Conservation (phyloP, 768 basidiomycete species). For the Lyophyllum decastes region DNA sequence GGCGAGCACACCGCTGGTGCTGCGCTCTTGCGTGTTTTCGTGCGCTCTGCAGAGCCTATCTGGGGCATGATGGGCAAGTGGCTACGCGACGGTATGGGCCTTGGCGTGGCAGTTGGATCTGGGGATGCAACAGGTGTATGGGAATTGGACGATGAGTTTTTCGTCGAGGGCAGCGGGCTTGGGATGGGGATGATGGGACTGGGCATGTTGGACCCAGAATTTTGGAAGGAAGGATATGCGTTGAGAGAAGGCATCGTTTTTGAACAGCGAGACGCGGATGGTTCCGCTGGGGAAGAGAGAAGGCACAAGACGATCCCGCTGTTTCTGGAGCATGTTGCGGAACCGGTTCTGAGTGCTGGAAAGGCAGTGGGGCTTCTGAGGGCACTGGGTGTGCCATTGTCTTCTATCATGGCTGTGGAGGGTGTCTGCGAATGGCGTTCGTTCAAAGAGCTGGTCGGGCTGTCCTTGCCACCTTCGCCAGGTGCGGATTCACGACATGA, state of each 20-base stretch:
- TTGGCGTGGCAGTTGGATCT: conserved; percentile 35
- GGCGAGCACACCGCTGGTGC: conserved; percentile 55
- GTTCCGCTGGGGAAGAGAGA: conserved; percentile 8
- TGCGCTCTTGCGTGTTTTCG: conserved; percentile 64
- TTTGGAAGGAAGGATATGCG: conserved; percentile 76
- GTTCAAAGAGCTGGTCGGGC: conserved; percentile 40
- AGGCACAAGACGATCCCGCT: conserved; percentile 46
- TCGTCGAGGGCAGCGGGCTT: conserved; percentile 73
- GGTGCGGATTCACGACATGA: background rate
- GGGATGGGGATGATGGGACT: conserved; percentile 47
- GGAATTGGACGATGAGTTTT: conserved; percentile 74
- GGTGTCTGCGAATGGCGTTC: conserved; percentile 38
- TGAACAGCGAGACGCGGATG: conserved; percentile 19
- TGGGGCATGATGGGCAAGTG: conserved; percentile 76
- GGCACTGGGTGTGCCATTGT: conserved; percentile 45
- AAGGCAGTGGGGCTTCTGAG: conserved; percentile 78
- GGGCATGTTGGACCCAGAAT: conserved; percentile 67
- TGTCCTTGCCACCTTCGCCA: conserved; percentile 20
- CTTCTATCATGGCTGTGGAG: conserved; percentile 16
- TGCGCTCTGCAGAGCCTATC: conserved; percentile 62
- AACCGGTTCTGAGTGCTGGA: conserved; percentile 63
- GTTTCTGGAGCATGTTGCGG: conserved; percentile 64
- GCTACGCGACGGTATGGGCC: conserved; percentile 73
- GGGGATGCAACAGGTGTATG: conserved; percentile 27
- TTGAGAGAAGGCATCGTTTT: conserved; percentile 45